Evolutionary conservation across 2,329 filamentous ascomycete genomes (phyloP), one percentile per base, ranked within the genome.

Genomic region (Diaporthe aspalathi): DNA sequence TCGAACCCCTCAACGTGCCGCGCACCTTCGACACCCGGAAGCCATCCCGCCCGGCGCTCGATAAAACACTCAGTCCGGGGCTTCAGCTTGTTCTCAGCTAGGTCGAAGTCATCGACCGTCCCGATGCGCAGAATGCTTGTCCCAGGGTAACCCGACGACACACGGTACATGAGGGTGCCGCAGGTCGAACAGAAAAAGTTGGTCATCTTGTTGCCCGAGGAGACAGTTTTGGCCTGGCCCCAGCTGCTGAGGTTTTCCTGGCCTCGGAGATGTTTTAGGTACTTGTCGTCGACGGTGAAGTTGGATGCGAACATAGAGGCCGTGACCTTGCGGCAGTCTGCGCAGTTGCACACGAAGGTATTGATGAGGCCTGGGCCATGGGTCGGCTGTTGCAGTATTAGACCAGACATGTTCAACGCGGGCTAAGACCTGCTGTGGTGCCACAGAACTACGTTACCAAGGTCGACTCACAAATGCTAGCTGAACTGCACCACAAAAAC

Each of bases 231-330:
- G 2, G 75, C 75, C 74, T 90, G 85, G 5, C 76, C 74, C 70
- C 80, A 90, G 1, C 76, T 73, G 22, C 77, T 86, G 16, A 91
- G 81, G 35, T 84, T 85, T 0, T 87, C 84, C 5, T 80, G 78
- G 11, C 89, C 89, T 16, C 88, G 86, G 0, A 87, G 12, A 74
- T 89, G 84, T 57, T 77, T 83, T 0, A 90, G 74, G 70, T 84
- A 71, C 0, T 77, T 75, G 76, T 88, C 82, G 14, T 76, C 73
- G 50, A 90, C 78, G 71, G 83, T 82, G 76, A 91, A 89, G 79
- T 89, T 90, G 67, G 87, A 86, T 2, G 88, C 85, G 79, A 89
- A 90, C 86, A 90, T 89, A 0, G 88, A 89, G 0, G 88, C 87
- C 0, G 88, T 90, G 72, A 91, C 82, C 75, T 91, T 91, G 75